A percentile compares a stretch with the other conserved stretches of the same genome.
phyloP scores from a whole-genome alignment of 441 rosid species.

The Breynia disticha region DNA sequence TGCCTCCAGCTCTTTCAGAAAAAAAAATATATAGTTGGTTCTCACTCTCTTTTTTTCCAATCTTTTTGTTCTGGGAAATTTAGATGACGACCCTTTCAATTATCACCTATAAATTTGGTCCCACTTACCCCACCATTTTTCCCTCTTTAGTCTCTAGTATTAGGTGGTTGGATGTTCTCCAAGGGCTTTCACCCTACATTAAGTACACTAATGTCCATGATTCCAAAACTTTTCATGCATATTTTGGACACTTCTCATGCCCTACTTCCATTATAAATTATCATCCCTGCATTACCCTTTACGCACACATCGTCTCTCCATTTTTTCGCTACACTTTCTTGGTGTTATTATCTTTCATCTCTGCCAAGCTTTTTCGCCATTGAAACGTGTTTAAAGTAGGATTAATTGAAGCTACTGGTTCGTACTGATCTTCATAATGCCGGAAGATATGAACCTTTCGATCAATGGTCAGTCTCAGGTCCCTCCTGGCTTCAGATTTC shows the following conservation, averaged over 20 bases:
- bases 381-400: background rate
- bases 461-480: conserved; percentile 90
- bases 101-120: conserved; percentile 25
- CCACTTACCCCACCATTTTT: conserved; percentile 10
- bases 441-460: conserved; percentile 65
- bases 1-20: conserved; percentile 16
- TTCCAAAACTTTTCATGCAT: conserved; percentile 40
- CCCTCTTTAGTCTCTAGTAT: conserved; percentile 15
- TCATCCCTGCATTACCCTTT: conserved; percentile 47
- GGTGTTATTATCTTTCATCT: background rate
- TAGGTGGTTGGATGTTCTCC: conserved; percentile 49
- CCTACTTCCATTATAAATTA: conserved; percentile 52
- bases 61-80: background rate
- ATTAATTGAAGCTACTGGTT: background rate
- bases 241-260: conserved; percentile 14
- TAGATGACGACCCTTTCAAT: conserved; percentile 16
- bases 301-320: conserved; percentile 21
- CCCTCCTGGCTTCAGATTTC: conserved; percentile 86
- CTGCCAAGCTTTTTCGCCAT: background rate
- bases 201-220: conserved; percentile 39
- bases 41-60: background rate
- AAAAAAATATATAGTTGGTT: conserved; percentile 4
- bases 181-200: conserved; percentile 26
- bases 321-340: background rate
- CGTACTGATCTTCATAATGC: conserved; percentile 12